Evolutionary conservation across 495 filamentous ascomycete genomes (phyloP), one percentile per base, ranked within the genome.

Genomic region (Neurospora sp.): DNA sequence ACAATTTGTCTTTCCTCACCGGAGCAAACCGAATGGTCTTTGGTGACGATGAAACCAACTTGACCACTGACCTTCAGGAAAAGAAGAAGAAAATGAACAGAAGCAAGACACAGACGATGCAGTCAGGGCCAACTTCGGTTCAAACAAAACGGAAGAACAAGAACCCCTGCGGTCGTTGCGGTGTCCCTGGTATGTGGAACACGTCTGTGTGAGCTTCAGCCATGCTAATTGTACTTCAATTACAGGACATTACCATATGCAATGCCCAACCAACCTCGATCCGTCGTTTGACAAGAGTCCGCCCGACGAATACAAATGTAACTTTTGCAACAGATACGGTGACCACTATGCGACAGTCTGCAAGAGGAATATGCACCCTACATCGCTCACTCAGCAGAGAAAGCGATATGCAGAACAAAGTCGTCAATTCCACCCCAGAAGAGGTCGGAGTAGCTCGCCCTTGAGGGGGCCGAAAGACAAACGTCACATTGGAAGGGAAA

Each of bases 261-360:
- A 75, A 14, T 86, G 85, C 72, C 84, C 84, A 20, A 86, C 83
- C 9, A 85, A 81, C 69, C 4, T 83, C 10, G 82, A 85, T 66
- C 81, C 83, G 9, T 6, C 38, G 10, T 83, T 74, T 69, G 82
- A 85, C 49, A 69, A 38, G 44, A 69, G 49, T 39, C 84, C 82
- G 0, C 70, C 31, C 3, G 4, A 6, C 2, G 49, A 54, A n/a
- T 87, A 86, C 41, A 37, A 31, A 9, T 87, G 85, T 72, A 71
- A 72, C 5, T 38, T 80, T 49, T 87, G 85, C 75, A 62, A 73
- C 0, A 46, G 4, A 12, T 35, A 16, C 2, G 83, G 81, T 18
- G 42, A 77, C 1, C 83, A 86, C 73, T 82, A 72, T 72, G 73
- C 73, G 23, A 79, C 73, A 6, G 54, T 81, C 8, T 86, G 84